phyloP scores from a whole-genome alignment of 2,329 filamentous ascomycete species.

The Xylaria sp. region DNA sequence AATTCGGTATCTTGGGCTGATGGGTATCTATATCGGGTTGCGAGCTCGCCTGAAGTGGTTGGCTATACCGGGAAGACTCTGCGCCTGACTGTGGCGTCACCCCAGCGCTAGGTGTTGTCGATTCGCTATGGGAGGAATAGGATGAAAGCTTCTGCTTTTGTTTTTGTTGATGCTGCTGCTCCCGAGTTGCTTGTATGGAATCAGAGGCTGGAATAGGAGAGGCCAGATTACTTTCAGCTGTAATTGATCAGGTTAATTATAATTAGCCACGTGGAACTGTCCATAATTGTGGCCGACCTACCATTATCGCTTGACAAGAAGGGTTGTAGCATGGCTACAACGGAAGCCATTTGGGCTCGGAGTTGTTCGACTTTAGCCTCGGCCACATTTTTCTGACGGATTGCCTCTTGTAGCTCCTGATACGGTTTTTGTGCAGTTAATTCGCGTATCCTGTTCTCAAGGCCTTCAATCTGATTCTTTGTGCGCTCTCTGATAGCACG shows the following conservation, averaged over 20 bases:
- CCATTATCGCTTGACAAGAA: constrained; percentile 49
- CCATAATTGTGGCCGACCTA: constrained; percentile 22
- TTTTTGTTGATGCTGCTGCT: constrained; percentile 25
- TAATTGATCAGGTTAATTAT: constrained; percentile 23
- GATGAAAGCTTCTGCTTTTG: constrained; percentile 38
- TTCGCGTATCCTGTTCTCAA: constrained; percentile 75
- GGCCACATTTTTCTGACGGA: constrained; percentile 77
- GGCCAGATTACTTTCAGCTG: constrained; percentile 42
- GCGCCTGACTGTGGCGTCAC: constrained; percentile 44
- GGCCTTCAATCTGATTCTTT: constrained; percentile 75
- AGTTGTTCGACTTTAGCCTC: constrained; percentile 83
- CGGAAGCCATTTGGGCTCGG: constrained; percentile 67
- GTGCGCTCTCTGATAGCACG: constrained; percentile 84
- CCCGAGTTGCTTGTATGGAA: constrained; percentile 29
- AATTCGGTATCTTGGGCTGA: constrained; percentile 49
- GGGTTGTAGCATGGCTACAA: constrained; percentile 69
- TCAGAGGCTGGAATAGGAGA: constrained; percentile 35
- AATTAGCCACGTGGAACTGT: neutral
- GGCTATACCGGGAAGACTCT: constrained; percentile 41
- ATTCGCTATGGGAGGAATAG: constrained; percentile 43
- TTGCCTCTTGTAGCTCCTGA: constrained; percentile 77
- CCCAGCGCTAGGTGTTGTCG: constrained; percentile 50
- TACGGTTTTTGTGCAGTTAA: constrained; percentile 82
- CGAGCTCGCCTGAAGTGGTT: constrained; percentile 33
- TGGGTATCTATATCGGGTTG: constrained; percentile 36